These are phyloP conservation scores for Westerdykella aurantiaca DNA, from an alignment of 2,329 filamentous ascomycete genomes.

Conservation along the genomic window DNA sequence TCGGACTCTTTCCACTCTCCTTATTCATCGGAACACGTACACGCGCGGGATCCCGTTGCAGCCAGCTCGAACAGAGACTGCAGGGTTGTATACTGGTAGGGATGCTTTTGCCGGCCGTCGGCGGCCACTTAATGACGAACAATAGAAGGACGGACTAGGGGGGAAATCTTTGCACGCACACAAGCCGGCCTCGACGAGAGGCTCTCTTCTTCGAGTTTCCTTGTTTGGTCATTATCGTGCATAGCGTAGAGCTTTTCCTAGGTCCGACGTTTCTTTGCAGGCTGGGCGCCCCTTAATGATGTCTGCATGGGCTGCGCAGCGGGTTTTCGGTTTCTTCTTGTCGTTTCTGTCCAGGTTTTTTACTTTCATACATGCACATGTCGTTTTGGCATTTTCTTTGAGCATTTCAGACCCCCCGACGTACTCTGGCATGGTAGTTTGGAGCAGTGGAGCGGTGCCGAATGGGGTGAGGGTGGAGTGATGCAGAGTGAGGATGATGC, in stretches of 20 bases:
- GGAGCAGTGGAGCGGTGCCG: too few relatives aligned
- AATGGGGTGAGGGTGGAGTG: too few relatives aligned
- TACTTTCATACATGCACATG: constrained; percentile 34
- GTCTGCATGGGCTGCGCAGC: constrained; percentile 31
- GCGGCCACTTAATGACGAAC: constrained; percentile 34
- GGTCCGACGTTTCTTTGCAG: constrained; percentile 25
- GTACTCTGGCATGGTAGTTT: too few relatives aligned
- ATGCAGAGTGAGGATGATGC: too few relatives aligned
- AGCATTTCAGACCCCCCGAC: not conserved
- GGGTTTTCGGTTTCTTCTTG: constrained; percentile 15
- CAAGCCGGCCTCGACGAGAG: constrained; percentile 19
- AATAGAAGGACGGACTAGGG: constrained; percentile 29
- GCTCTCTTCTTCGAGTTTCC: constrained; percentile 14
- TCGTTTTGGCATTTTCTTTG: constrained; percentile 10
- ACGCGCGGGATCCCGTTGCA: constrained; percentile 16
- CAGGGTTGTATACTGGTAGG: constrained; percentile 12
- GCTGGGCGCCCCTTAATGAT: constrained; percentile 32
- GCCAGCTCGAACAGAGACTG: constrained; percentile 4
- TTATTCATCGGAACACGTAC: constrained; percentile 23
- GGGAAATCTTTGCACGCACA: constrained; percentile 31
- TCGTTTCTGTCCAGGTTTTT: not conserved
- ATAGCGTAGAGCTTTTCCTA: constrained; percentile 32
- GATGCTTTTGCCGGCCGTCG: constrained; percentile 14
- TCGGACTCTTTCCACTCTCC: constrained; percentile 15
- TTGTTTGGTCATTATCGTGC: constrained; percentile 32